Base-by-base conservation (phyloP, 495 filamentous ascomycete species). In the Daldinia childiae region DNA sequence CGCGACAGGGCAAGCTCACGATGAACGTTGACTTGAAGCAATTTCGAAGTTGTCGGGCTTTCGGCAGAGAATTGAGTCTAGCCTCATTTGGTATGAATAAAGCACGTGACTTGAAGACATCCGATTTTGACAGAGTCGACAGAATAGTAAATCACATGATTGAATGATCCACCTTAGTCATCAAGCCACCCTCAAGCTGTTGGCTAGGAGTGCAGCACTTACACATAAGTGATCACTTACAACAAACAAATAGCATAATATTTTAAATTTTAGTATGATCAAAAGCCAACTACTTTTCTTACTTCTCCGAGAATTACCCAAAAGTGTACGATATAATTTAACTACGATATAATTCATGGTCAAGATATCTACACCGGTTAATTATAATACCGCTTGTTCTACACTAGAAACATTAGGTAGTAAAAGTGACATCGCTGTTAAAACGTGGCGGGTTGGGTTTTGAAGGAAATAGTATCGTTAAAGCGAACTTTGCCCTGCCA, bases 41-140 rank as follows among this genome's bases (percentile, higher is more conserved):
- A 80, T 78, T 82, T 82, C 71, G 74, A 76, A 76, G 75, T 78
- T 79, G 78, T 75, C 80, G 77, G 78, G 74, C 75, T 78, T 70
- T 72, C 71, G 80, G 80, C 67, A 79, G 41, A 82, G 58, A 62
- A 24, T 34, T 19, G 52, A 21, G 24, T 39, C 52, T 72, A 71
- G 32, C 74, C 71, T 43, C 12, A 65, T 77, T 32, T 4, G 71
- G 74, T 8, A 63, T 54, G 48, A 55, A 7, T 4, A 1, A 2
- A 3, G 0, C 72, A 74, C 72, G 72, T 77, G 74, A 77, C n/a
- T 6, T 56, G 2, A 2, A 17, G 4, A 45, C 19, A 50, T 57
- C 15, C 32, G 26, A 30, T n/a, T 24, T 29, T 26, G 50, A 52
- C 17, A 48, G 43, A 48, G 12, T 4, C 0, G 41, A 21, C 39